A percentile compares a stretch with the other conserved stretches of the same genome.
phyloP scores from a whole-genome alignment of 2,329 filamentous ascomycete species.

The Calonectria hongkongensis region DNA sequence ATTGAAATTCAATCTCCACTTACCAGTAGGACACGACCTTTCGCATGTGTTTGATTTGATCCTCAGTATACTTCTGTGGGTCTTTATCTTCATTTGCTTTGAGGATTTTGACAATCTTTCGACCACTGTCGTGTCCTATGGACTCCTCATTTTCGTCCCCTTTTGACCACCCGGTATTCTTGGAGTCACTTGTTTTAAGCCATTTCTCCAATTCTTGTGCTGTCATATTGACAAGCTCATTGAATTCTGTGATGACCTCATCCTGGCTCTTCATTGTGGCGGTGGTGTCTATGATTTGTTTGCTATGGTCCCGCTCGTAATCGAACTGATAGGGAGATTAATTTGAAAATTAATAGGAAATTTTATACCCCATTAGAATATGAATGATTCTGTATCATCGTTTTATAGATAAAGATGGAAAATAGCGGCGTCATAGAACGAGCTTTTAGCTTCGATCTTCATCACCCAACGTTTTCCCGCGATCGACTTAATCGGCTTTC shows the following conservation, averaged over 20 bases:
- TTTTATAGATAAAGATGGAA: background rate
- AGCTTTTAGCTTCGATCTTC: background rate
- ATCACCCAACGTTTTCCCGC: too few species aligned
- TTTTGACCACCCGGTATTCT: slow-evolving; percentile 76
- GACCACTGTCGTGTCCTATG: slow-evolving; percentile 78
- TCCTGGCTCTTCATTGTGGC: slow-evolving; percentile 53
- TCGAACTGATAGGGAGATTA: background rate
- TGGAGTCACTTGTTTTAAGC: slow-evolving; percentile 76
- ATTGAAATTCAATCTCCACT: slow-evolving; percentile 31
- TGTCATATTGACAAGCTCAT: slow-evolving; percentile 80
- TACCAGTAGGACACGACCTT: slow-evolving; percentile 78
- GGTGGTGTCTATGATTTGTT: background rate
- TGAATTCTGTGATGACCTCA: slow-evolving; percentile 74
- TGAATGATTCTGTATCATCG: background rate
- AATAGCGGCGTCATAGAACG: background rate
- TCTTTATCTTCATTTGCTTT: slow-evolving; percentile 77
- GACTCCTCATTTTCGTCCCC: slow-evolving; percentile 75
- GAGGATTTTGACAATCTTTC: slow-evolving; percentile 78
- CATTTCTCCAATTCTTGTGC: slow-evolving; percentile 76
- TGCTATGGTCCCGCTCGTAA: too few species aligned
- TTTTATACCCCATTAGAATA: too few species aligned
- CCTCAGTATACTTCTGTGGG: slow-evolving; percentile 73
- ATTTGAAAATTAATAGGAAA: background rate
- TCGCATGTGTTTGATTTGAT: slow-evolving; percentile 75
- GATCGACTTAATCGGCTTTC: background rate